phyloP scores from a whole-genome alignment of 106 monocot genomes.

The Dendrobium huoshanense region DNA sequence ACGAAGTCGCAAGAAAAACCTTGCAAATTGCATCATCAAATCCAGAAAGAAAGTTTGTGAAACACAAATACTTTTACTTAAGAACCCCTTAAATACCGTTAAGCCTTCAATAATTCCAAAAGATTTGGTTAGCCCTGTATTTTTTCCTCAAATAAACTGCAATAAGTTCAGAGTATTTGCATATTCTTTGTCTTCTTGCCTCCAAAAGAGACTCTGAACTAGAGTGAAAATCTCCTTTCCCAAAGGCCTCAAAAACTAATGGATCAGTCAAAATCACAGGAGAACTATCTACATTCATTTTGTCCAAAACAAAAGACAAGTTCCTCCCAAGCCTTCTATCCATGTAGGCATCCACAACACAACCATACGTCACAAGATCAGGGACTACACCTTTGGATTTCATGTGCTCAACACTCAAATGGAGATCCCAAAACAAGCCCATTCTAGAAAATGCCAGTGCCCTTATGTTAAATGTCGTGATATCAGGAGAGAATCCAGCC shows the following conservation, averaged over 20 bases:
- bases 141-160: conserved; percentile 51
- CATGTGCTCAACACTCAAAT: conserved; percentile 88
- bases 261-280: conserved; percentile 70
- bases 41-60: neutral
- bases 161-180: conserved; percentile 67
- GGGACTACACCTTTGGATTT: conserved; percentile 39
- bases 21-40: neutral
- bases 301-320: conserved; percentile 51
- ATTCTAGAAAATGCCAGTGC: conserved; percentile 80
- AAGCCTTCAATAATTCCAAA: conserved; percentile 83
- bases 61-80: neutral
- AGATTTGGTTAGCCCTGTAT: conserved; percentile 72
- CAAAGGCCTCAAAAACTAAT: conserved; percentile 79
- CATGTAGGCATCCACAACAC: conserved; percentile 76
- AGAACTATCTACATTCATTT: conserved; percentile 21
- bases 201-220: conserved; percentile 64
- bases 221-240: conserved; percentile 88
- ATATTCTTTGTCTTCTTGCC: conserved; percentile 25
- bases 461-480: conserved; percentile 81
- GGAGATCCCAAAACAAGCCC: conserved; percentile 97
- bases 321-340: conserved; percentile 74
- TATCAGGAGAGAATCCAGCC: conserved; percentile 72
- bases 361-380: conserved; percentile 89
- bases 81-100: neutral
- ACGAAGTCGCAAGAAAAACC: neutral